phyloP scores from a whole-genome alignment of 1,284 basidiomycete genomes.

The Leccinum solheimii region DNA sequence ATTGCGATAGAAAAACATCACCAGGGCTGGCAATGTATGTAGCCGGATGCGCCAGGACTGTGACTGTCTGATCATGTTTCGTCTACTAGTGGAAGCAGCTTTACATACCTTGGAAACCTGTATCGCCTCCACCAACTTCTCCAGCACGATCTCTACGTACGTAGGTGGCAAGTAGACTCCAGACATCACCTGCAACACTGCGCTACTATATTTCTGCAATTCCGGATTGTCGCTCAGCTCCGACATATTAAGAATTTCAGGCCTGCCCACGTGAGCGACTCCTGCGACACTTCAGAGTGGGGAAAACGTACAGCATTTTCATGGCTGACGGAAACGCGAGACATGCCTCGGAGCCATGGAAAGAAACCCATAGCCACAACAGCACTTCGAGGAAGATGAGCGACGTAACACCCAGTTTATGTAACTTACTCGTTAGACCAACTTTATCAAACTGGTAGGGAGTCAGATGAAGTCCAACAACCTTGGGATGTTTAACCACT shows the following conservation, averaged over 20 bases:
- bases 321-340: conserved; percentile 75
- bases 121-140: conserved; percentile 64
- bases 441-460: conserved; percentile 77
- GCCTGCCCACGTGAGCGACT: conserved; percentile 43
- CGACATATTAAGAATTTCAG: conserved; percentile 77
- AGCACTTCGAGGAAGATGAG: conserved; percentile 51
- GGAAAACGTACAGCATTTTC: conserved; percentile 64
- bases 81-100: neutral
- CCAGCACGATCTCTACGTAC: conserved; percentile 59
- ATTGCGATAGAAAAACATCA: conserved; percentile 87
- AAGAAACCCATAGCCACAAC: conserved; percentile 77
- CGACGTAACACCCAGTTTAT: conserved; percentile 3
- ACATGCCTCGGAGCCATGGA: conserved; percentile 66
- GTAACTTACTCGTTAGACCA: conserved; percentile 65
- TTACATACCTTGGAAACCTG: conserved; percentile 63
- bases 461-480: conserved; percentile 19
- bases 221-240: conserved; percentile 79
- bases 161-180: conserved; percentile 64
- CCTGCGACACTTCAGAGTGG: conserved; percentile 1
- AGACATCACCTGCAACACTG: conserved; percentile 74
- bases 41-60: conserved; percentile 81
- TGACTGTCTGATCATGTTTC: conserved; percentile 10
- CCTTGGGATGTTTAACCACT: conserved; percentile 12
- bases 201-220: conserved; percentile 69
- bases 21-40: conserved; percentile 69